Evolutionary conservation across 345 rosid species (phyloP), one percentile per base, ranked within the genome.

Genomic region (Schrenkiella parvula): DNA sequence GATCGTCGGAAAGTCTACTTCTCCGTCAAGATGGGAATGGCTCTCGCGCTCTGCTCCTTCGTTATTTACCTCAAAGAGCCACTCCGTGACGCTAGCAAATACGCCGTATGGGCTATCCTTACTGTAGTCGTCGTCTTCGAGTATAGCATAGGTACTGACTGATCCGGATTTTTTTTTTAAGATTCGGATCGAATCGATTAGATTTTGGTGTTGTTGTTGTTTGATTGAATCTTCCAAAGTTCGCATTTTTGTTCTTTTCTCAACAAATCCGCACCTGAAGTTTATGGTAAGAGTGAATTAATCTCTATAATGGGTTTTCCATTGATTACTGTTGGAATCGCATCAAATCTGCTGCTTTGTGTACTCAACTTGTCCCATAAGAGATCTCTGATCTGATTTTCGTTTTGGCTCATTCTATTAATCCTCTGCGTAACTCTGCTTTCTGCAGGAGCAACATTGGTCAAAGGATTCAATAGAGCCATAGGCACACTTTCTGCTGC

Each of bases 101-200:
- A 88, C 76, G 83, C 96, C 29, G 84, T 92, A 48, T 92, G 98
- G 98, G 95, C 95, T 1, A 82, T 92, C 22, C 89, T 92, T 15
- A 92, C 96, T 0, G 95, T 90, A 3, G 91, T 92, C 23, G 96
- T 92, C 13, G 96, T 92, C 66, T 92, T 92, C 46, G 98, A 92
- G 66, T 92, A 74, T 82, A 92, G 87, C 81, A 86, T 90, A 69
- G 95, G 98, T 92, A 78, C 46, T 68, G 7, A 73, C 21, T 55
- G 9, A 8, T 41, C 26, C 2, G 1, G 10, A 29, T 10, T 22
- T 26, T 1, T n/a, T n/a, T n/a, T n/a, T n/a, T n/a, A n/a, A 44
- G 22, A 31, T n/a, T 46, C 28, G 6, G 11, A 29, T 31, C 43
- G 28, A 25, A 19, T 64, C n/a, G 59, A 66, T 34, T 43, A 43